Percentiles rank a stretch among this genome's conserved stretches.
phyloP scores from a whole-genome alignment of 495 filamentous ascomycete species.

The Letharia columbiana region DNA sequence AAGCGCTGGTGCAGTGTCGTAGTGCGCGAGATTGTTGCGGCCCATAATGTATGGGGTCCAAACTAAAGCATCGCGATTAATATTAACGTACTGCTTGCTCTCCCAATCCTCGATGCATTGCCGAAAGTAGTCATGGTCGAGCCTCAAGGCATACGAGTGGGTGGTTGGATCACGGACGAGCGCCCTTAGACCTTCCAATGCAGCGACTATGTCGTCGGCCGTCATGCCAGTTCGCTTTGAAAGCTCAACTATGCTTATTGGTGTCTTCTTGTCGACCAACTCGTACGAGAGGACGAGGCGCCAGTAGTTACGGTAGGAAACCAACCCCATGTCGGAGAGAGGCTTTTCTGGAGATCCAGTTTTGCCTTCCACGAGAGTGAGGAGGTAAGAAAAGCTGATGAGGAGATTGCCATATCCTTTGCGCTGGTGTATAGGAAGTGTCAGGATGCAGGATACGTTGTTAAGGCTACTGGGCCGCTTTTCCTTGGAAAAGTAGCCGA shows the following conservation, averaged over 20 bases:
- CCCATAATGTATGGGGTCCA: slow-evolving; percentile 99
- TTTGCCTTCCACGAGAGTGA: slow-evolving; percentile 87
- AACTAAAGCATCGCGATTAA: slow-evolving; percentile 71
- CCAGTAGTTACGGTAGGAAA: slow-evolving; percentile 98
- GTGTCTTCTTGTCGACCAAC: slow-evolving; percentile 52
- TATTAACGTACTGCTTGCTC: slow-evolving; percentile 71
- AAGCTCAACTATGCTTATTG: slow-evolving; percentile 68
- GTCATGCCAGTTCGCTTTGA: slow-evolving; percentile 93
- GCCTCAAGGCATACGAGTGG: slow-evolving; percentile 74
- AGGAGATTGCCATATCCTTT: slow-evolving; percentile 95
- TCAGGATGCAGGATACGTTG: slow-evolving; percentile 95
- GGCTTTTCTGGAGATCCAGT: slow-evolving; percentile 97
- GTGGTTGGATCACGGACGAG: slow-evolving; percentile 85
- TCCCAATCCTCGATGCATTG: slow-evolving; percentile 83
- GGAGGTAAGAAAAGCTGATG: slow-evolving; percentile 95
- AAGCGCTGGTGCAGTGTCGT: slow-evolving; percentile 72
- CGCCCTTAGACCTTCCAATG: slow-evolving; percentile 78
- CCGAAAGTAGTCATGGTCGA: slow-evolving; percentile 72
- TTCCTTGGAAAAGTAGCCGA: slow-evolving; percentile 98
- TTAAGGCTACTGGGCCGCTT: slow-evolving; percentile 92
- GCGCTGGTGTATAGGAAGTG: slow-evolving; percentile 88
- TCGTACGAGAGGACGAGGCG: slow-evolving; percentile 78
- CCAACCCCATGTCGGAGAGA: slow-evolving; percentile 92
- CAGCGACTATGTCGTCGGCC: slow-evolving; percentile 89
- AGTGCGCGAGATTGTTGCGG: slow-evolving; percentile 68